phyloP scores from a whole-genome alignment of 1,284 basidiomycete genomes.

The Cerrena zonata region DNA sequence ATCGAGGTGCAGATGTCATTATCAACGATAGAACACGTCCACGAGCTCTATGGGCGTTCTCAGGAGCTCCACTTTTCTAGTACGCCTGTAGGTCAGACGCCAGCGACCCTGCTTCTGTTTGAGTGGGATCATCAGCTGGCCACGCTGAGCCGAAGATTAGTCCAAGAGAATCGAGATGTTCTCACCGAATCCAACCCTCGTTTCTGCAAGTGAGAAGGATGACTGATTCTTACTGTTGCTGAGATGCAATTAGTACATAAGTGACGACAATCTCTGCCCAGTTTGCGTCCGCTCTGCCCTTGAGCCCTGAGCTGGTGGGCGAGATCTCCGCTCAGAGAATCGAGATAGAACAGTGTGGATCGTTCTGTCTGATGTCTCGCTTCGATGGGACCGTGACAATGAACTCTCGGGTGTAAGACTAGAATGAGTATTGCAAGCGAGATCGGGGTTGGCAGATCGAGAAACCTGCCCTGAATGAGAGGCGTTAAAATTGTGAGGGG shows the following conservation, averaged over 20 bases:
- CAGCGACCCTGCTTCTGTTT: not conserved
- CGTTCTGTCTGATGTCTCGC: not conserved
- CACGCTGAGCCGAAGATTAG: not conserved
- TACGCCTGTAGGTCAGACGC: not conserved
- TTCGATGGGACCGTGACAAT: not conserved
- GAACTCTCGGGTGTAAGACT: not conserved
- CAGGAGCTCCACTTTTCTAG: not conserved
- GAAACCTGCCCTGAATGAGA: constrained; percentile 26
- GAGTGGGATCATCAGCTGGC: not conserved
- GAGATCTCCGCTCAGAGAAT: not conserved
- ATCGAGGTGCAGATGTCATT: too few species aligned
- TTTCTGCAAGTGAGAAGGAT: not conserved
- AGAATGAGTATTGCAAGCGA: not conserved
- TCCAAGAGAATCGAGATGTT: not conserved
- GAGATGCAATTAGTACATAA: not conserved
- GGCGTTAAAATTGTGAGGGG: constrained; percentile 15
- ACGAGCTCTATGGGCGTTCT: not conserved
- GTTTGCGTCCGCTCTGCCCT: not conserved
- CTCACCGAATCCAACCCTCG: not conserved
- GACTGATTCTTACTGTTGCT: not conserved
- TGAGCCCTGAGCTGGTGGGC: not conserved
- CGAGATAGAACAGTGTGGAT: too few species aligned
- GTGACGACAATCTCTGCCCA: not conserved
- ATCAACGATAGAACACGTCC: not conserved
- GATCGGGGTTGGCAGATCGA: constrained; percentile 1